Evolutionary conservation across 306 rosid genomes (phyloP), one percentile per base, ranked within the genome.

Genomic region (Citrullus colocynthis): DNA sequence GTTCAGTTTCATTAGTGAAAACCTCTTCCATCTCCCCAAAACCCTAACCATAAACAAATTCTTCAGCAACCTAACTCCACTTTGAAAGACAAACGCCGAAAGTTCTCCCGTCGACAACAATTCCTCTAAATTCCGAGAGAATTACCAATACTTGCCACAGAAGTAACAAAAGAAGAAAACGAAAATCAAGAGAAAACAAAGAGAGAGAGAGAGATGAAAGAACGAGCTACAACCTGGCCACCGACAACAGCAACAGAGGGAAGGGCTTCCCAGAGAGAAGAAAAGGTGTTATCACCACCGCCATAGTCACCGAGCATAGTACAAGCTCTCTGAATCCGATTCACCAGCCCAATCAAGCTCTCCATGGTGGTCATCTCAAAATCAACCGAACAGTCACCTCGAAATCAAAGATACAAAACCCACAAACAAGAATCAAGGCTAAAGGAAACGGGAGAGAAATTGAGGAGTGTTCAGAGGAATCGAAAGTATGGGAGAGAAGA

Each of bases 171-270:
- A 60, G 28, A 15, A 67, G 20, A 61, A 48, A 45, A 41, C 32
- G 24, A n/a, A 39, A 55, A 14, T 2, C 7, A 30, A 82, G 83
- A 49, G 7, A 54, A 75, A 24, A 39, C 6, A 20, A 16, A 16
- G 60, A 44, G 51, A 48, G 54, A 48, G 13, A 48, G 51, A 48
- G 54, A 48, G 13, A 48, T 13, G 54, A 48, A 48, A 10, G 52
- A 48, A 63, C 52, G 52, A 32, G 21, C 62, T 16, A 6, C 20
- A 24, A 95, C 99, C 97, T 95, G 97, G 48, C 99, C 99, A 8
- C 99, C 97, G 63, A 95, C 97, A 52, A 95, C 99, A 72, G 97
- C 97, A 48, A 95, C 97, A 6, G 97, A 84, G 24, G 99, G 99
- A 20, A 95, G 92, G 78, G 97, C 89, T 84, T 95, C 99, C 99